These are phyloP conservation scores for Boletus rubroflammeus DNA, from an alignment of 768 basidiomycete genomes.

Conservation along the genomic window DNA sequence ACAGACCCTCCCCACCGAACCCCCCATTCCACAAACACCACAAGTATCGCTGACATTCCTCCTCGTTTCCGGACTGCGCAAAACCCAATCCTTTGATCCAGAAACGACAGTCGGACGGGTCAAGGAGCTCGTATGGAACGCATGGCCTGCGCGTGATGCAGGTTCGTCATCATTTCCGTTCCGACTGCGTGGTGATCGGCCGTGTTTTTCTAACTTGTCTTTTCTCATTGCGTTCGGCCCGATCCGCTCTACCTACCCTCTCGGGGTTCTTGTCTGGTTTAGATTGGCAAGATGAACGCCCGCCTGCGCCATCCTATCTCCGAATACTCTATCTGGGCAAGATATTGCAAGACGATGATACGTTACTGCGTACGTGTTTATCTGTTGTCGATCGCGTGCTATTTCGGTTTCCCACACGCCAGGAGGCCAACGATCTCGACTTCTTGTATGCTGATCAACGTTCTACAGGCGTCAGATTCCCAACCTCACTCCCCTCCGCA, in stretches of 20 bases:
- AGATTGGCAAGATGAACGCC: constrained; percentile 80
- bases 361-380: constrained; percentile 52
- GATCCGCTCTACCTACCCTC: neutral
- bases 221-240: neutral
- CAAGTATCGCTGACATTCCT: constrained; percentile 69
- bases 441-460: constrained; percentile 6
- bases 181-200: constrained; percentile 12
- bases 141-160: constrained; percentile 54
- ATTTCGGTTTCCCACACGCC: neutral
- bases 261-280: neutral
- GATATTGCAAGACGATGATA: constrained; percentile 83
- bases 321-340: constrained; percentile 74
- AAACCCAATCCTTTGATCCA: constrained; percentile 73
- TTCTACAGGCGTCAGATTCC: constrained; percentile 31
- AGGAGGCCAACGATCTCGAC: neutral
- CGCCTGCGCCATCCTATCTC: constrained; percentile 73
- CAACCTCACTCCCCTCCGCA: constrained; percentile 28
- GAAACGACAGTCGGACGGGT: constrained; percentile 71
- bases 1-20: constrained; percentile 4
- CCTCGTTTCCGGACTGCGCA: constrained; percentile 62
- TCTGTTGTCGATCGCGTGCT: constrained; percentile 1
- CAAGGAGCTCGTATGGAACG: constrained; percentile 82
- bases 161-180: constrained; percentile 38
- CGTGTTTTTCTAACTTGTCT: constrained; percentile 1
- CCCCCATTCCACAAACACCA: constrained; percentile 51